Percentiles rank a stretch among this genome's conserved stretches.
Conservation (phyloP, 2,329 filamentous ascomycete genomes). For the Phialocephala sp. region DNA sequence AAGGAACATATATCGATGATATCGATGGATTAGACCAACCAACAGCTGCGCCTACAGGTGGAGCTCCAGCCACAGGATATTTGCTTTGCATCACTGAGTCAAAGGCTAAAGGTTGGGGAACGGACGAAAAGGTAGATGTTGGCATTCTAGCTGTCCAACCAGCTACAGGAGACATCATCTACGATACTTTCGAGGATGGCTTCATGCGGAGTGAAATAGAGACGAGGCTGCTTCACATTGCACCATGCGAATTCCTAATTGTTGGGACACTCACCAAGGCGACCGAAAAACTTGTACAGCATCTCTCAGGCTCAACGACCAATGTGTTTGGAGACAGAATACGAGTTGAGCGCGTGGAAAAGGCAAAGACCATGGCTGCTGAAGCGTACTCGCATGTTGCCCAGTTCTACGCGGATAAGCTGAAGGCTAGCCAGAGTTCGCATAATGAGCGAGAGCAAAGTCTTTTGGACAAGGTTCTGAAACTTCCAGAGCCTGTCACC, state of each 20-base stretch:
- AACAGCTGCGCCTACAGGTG: slow-evolving; percentile 60
- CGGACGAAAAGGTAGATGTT: slow-evolving; percentile 91
- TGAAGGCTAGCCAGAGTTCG: slow-evolving; percentile 64
- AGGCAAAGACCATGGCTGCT: slow-evolving; percentile 79
- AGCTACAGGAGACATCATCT: slow-evolving; percentile 92
- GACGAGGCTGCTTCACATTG: slow-evolving; percentile 92
- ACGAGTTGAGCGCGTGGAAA: slow-evolving; percentile 79
- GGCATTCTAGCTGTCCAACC: slow-evolving; percentile 95
- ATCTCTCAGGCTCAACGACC: slow-evolving; percentile 85
- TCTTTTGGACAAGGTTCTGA: slow-evolving; percentile 84
- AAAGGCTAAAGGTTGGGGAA: slow-evolving; percentile 78
- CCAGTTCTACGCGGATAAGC: slow-evolving; percentile 87
- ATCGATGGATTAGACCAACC: slow-evolving; percentile 74
- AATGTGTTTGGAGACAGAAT: slow-evolving; percentile 93
- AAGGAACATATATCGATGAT: slow-evolving; percentile 97
- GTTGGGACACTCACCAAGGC: slow-evolving; percentile 89
- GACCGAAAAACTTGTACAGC: slow-evolving; percentile 89
- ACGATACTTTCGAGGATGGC: slow-evolving; percentile 94
- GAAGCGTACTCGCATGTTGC: slow-evolving; percentile 89
- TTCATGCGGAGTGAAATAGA: slow-evolving; percentile 98
- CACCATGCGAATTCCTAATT: slow-evolving; percentile 92
- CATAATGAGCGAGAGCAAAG: slow-evolving; percentile 61
- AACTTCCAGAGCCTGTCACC: slow-evolving; percentile 83
- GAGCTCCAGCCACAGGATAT: slow-evolving; percentile 75
- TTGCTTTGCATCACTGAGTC: slow-evolving; percentile 90